Evolutionary conservation across 1,139 yeast species (phyloP).

Genomic region (Suhomyces coccinellae): DNA sequence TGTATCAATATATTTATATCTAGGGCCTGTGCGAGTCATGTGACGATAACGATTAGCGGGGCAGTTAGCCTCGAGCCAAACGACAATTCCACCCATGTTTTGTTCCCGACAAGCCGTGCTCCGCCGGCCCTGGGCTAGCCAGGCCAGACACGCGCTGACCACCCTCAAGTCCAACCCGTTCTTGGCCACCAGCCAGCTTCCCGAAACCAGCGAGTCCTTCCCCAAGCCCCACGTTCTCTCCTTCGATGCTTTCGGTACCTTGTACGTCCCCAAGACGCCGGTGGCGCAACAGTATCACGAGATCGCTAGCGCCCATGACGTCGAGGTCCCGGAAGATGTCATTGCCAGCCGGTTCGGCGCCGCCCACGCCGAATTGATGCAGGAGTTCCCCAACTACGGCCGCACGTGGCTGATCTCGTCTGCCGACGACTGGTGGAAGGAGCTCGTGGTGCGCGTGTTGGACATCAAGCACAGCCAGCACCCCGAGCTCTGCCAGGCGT

Average conservation of each 20-base stretch:
- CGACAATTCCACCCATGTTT: not conserved
- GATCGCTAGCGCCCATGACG: conserved; percentile 46
- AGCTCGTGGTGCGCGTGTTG: conserved; percentile 47
- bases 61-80: too few relatives aligned
- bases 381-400: conserved; percentile 61
- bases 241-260: conserved; percentile 67
- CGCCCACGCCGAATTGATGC: conserved; percentile 26
- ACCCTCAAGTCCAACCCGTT: conserved; percentile 29
- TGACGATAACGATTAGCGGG: not conserved
- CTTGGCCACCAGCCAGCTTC: conserved; percentile 17
- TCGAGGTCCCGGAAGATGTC: conserved; percentile 31
- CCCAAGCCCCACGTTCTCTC: conserved; percentile 54
- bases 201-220: conserved; percentile 33
- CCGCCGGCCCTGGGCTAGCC: not conserved
- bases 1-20: too few relatives aligned
- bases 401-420: conserved; percentile 30
- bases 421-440: conserved; percentile 60
- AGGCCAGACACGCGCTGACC: not conserved
- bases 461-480: conserved; percentile 24
- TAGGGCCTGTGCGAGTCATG: not conserved
- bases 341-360: conserved; percentile 32
- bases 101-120: not conserved
- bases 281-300: conserved; percentile 53
- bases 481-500: conserved; percentile 33
- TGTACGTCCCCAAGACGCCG: conserved; percentile 58